Evolutionary conservation across 495 filamentous ascomycete species (phyloP).

Genomic region (Aspergillus steynii): DNA sequence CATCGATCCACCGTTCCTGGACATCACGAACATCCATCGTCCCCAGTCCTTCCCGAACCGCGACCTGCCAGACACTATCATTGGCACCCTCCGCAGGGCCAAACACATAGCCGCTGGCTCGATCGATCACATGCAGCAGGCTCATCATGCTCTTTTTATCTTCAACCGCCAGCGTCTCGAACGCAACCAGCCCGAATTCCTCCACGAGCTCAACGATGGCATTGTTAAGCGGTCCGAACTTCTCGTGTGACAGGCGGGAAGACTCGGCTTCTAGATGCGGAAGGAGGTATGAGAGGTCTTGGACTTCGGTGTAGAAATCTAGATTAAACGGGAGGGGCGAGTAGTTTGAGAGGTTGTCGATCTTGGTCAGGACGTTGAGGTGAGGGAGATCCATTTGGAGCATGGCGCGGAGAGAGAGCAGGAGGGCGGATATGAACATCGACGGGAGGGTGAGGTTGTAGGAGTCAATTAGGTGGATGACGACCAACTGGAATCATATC

Average conservation of each 20-base stretch:
- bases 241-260: conserved; percentile 59
- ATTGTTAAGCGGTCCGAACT: conserved; percentile 79
- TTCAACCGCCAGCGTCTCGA: conserved; percentile 93
- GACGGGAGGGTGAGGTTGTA: conserved; percentile 89
- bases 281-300: conserved; percentile 82
- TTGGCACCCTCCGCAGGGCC: conserved; percentile 88
- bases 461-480: conserved; percentile 86
- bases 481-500: conserved; percentile 66
- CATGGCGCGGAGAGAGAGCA: conserved; percentile 93
- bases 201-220: conserved; percentile 86
- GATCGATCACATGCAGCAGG: conserved; percentile 81
- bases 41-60: conserved; percentile 81
- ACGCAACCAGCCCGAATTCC: conserved; percentile 83
- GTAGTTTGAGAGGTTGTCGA: conserved; percentile 84
- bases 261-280: conserved; percentile 68
- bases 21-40: conserved; percentile 81
- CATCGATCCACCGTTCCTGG: conserved; percentile 92
- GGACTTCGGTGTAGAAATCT: conserved; percentile 97
- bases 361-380: conserved; percentile 94
- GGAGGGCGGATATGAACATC: conserved; percentile 89
- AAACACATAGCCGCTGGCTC: conserved; percentile 91
- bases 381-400: conserved; percentile 95
- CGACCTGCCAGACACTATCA: conserved; percentile 90
- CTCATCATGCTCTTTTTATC: conserved; percentile 96
- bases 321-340: conserved; percentile 86